A percentile compares a stretch with the other conserved stretches of the same genome.
phyloP scores from a whole-genome alignment of 805 yeast genomes.

The Candida broadrunensis region DNA sequence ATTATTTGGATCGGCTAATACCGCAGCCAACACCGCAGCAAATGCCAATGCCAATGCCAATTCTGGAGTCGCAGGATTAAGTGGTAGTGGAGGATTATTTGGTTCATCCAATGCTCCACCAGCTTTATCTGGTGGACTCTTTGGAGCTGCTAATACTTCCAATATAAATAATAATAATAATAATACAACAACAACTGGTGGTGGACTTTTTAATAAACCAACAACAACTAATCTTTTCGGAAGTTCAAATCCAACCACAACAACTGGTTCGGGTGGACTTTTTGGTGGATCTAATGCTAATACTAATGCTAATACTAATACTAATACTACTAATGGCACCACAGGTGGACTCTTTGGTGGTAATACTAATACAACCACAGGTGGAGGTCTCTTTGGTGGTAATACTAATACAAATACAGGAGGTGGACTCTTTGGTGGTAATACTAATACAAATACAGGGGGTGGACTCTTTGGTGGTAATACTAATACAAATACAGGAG shows the following conservation, averaged over 20 bases:
- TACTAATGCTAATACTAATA: slow-evolving; percentile 7
- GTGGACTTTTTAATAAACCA: slow-evolving; percentile 6
- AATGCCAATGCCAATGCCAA: slow-evolving; percentile 10
- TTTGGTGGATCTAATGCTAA: slow-evolving; percentile 15
- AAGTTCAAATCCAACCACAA: slow-evolving; percentile 3
- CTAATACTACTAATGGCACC: slow-evolving; percentile 1
- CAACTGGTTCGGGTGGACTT: slow-evolving; percentile 13
- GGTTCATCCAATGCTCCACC: slow-evolving; percentile 8
- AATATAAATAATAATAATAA: not conserved
- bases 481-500: slow-evolving; percentile 10
- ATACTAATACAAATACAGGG: slow-evolving; percentile 2
- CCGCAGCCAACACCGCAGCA: too few species aligned
- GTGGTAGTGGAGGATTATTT: slow-evolving; percentile 31
- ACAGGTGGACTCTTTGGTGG: slow-evolving; percentile 3
- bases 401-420: slow-evolving; percentile 3
- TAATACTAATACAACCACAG: not conserved
- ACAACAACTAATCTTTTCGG: not conserved
- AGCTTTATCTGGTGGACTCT: slow-evolving; percentile 7
- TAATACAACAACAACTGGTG: slow-evolving; percentile 1
- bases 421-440: slow-evolving; percentile 13
- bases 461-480: slow-evolving; percentile 21
- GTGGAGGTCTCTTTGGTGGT: not conserved
- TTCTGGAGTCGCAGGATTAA: slow-evolving; percentile 19
- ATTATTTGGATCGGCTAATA: slow-evolving; percentile 15
- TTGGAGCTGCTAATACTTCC: slow-evolving; percentile 9